phyloP scores from a whole-genome alignment of 768 basidiomycete species.

The Boletus vermiculosoides region DNA sequence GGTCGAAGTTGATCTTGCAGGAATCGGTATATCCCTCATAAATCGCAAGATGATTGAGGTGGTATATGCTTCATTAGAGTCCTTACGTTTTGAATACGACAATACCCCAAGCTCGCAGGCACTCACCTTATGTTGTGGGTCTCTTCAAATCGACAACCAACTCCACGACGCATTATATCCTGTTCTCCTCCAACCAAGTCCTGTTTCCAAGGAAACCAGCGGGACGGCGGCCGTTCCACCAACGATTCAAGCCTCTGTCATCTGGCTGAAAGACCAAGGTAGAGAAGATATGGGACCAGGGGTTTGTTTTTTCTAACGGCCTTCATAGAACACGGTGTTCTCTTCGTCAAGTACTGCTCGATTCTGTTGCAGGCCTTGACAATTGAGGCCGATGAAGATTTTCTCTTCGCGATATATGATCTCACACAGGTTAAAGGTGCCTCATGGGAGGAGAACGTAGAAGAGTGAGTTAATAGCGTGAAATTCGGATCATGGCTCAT shows the following conservation, averaged over 20 bases:
- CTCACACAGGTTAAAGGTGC: constrained; percentile 88
- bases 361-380: constrained; percentile 91
- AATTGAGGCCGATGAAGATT: constrained; percentile 96
- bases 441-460: constrained; percentile 76
- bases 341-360: constrained; percentile 98
- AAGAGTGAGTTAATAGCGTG: constrained; percentile 56
- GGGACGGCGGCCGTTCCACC: constrained; percentile 76
- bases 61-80: constrained; percentile 77
- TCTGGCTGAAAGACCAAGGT: constrained; percentile 95
- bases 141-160: constrained; percentile 94
- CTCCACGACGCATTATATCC: constrained; percentile 95
- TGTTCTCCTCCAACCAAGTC: constrained; percentile 92
- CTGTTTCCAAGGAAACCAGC: constrained; percentile 71
- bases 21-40: constrained; percentile 89
- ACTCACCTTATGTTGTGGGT: constrained; percentile 77
- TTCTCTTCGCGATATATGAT: constrained; percentile 89
- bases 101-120: constrained; percentile 78
- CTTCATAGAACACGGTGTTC: constrained; percentile 84
- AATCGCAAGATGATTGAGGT: constrained; percentile 88
- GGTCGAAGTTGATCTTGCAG: constrained; percentile 75
- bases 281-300: neutral
- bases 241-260: constrained; percentile 82
- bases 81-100: constrained; percentile 81
- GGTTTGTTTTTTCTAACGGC: neutral
- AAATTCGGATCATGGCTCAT: constrained; percentile 1